These are phyloP conservation scores for Trichomonascus vanleenenianus DNA, from an alignment of 805 yeast genomes.

Conservation along the genomic window DNA sequence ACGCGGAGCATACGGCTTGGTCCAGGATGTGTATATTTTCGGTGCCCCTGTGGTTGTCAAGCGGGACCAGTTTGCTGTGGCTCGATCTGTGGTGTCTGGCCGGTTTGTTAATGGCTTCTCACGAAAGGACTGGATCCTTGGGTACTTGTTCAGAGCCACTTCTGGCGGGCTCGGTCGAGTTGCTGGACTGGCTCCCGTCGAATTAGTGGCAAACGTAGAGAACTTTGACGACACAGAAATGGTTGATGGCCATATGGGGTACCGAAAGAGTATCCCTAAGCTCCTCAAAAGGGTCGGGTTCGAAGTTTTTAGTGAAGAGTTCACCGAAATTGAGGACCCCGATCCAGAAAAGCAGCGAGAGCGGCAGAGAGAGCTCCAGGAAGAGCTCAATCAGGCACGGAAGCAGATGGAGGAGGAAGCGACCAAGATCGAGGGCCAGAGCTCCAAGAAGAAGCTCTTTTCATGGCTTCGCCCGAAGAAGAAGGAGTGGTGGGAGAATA, in stretches of 20 bases:
- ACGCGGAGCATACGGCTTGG: conserved; percentile 76
- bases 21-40: conserved; percentile 80
- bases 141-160: conserved; percentile 90
- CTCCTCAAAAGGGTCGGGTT: conserved; percentile 62
- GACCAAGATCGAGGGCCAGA: conserved; percentile 17
- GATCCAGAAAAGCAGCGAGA: conserved; percentile 82
- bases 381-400: conserved; percentile 82
- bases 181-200: conserved; percentile 79
- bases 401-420: conserved; percentile 40
- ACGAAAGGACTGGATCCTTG: conserved; percentile 90
- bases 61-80: conserved; percentile 66
- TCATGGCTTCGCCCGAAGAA: conserved; percentile 41
- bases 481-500: conserved; percentile 51
- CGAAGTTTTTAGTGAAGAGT: conserved; percentile 82
- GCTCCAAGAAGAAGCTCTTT: conserved; percentile 31
- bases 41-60: conserved; percentile 85
- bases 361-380: conserved; percentile 64
- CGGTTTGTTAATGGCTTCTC: conserved; percentile 86
- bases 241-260: conserved; percentile 97
- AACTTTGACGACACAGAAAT: conserved; percentile 79
- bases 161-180: conserved; percentile 90
- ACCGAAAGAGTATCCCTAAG: conserved; percentile 87
- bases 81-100: conserved; percentile 84
- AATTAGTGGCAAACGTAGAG: conserved; percentile 47
- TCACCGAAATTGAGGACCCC: conserved; percentile 92